A percentile compares a stretch with the other conserved stretches of the same genome.
These are phyloP conservation scores for Cutaneotrichosporon dermatis DNA, from an alignment of 1,284 basidiomycete genomes.

Conservation along the genomic window DNA sequence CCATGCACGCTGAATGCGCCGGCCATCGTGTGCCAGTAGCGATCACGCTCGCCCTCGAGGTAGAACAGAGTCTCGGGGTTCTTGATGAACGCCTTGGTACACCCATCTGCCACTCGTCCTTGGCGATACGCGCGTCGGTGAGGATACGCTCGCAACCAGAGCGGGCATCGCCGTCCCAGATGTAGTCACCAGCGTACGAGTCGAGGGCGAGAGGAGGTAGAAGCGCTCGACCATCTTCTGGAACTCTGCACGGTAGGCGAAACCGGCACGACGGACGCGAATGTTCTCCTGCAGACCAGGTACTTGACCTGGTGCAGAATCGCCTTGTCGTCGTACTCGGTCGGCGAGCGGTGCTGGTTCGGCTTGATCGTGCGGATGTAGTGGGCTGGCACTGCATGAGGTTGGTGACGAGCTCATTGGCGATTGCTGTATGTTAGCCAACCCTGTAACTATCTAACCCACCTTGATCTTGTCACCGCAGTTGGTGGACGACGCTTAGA, in stretches of 20 bases:
- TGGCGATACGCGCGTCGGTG: conserved; percentile 88
- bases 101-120: conserved; percentile 99
- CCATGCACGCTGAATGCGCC: conserved; percentile 92
- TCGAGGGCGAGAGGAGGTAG: conserved; percentile 91
- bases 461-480: conserved; percentile 93
- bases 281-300: conserved; percentile 97
- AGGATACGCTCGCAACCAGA: conserved; percentile 92
- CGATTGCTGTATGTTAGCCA: conserved; percentile 58
- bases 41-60: conserved; percentile 95
- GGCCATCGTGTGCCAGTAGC: conserved; percentile 99
- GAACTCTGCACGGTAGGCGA: conserved; percentile 82
- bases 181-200: conserved; percentile 99
- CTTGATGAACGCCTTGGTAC: conserved; percentile 99
- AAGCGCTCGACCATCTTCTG: conserved; percentile 99
- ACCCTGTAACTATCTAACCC: not conserved
- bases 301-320: conserved; percentile 99
- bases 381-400: conserved; percentile 94
- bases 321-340: conserved; percentile 90
- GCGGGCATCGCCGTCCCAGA: conserved; percentile 84
- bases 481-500: conserved; percentile 98
- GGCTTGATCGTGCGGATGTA: conserved; percentile 99
- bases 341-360: conserved; percentile 89
- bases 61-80: conserved; percentile 99
- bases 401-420: conserved; percentile 91
- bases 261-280: conserved; percentile 91